A percentile compares a stretch with the other conserved stretches of the same genome.
These are phyloP conservation scores for Colletotrichum tropicale DNA, from an alignment of 2,329 filamentous ascomycete genomes.

Conservation along the genomic window DNA sequence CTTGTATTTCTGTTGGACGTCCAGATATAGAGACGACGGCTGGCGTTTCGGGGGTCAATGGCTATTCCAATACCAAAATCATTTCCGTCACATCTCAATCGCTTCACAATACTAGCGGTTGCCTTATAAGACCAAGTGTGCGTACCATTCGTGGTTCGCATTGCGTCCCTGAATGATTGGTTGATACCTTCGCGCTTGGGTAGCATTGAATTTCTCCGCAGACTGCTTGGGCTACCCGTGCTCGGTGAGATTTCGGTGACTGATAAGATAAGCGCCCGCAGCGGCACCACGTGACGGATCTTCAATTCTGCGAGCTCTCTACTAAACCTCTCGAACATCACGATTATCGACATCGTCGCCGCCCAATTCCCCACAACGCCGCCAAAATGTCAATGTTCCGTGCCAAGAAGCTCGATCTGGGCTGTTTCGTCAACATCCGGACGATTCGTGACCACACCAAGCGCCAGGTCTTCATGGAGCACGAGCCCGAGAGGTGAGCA, in stretches of 20 bases:
- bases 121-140: background rate
- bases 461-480: conserved; percentile 86
- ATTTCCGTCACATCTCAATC: background rate
- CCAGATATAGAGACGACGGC: conserved; percentile 1
- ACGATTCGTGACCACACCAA: conserved; percentile 95
- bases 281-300: background rate
- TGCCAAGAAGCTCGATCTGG: conserved; percentile 87
- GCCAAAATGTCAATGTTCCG: conserved; percentile 82
- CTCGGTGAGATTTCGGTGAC: background rate
- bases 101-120: background rate
- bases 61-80: conserved; percentile 16
- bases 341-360: background rate
- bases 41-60: conserved; percentile 8
- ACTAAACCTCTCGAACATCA: background rate
- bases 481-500: conserved; percentile 83
- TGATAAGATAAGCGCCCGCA: background rate
- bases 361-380: background rate
- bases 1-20: conserved; percentile 6
- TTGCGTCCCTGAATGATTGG: background rate
- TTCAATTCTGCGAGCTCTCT: background rate
- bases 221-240: background rate
- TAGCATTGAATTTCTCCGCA: background rate
- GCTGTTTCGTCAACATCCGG: conserved; percentile 85
- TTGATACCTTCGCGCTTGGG: background rate
- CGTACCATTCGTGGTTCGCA: background rate